Conservation (phyloP, 2,329 filamentous ascomycete species). For the Xylariaceae sp. region DNA sequence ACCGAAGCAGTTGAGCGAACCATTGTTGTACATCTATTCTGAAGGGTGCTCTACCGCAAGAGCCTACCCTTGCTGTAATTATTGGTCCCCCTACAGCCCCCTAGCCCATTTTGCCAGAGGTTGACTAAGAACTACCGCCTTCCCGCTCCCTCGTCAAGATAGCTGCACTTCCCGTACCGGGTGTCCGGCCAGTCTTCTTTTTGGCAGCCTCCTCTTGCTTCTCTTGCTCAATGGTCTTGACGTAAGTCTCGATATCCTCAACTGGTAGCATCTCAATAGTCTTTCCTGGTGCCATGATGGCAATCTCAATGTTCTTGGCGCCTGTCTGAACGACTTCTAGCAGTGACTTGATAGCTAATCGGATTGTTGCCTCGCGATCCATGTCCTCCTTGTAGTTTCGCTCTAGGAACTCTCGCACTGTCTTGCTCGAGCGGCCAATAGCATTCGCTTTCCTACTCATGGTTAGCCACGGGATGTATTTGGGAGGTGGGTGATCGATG, state of each 20-base stretch:
- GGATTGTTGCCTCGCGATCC: conserved; percentile 95
- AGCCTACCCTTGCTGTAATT: conserved; percentile 15
- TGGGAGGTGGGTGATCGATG: neutral
- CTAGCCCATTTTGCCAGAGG: neutral
- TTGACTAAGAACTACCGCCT: conserved; percentile 40
- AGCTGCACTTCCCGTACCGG: conserved; percentile 73
- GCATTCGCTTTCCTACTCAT: conserved; percentile 92
- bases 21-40: conserved; percentile 21
- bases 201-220: conserved; percentile 98
- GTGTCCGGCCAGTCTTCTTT: conserved; percentile 85
- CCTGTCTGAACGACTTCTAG: conserved; percentile 98
- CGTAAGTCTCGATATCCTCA: conserved; percentile 95
- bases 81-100: neutral
- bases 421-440: conserved; percentile 98
- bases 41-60: conserved; percentile 4
- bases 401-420: conserved; percentile 97
- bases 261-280: conserved; percentile 90
- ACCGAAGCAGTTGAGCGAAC: conserved; percentile 1
- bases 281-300: conserved; percentile 95
- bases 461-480: conserved; percentile 17
- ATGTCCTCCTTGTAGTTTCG: conserved; percentile 98
- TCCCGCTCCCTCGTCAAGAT: conserved; percentile 72
- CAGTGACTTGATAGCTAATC: conserved; percentile 96
- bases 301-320: conserved; percentile 99
- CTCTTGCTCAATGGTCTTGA: conserved; percentile 99